Percentiles rank a stretch among this genome's conserved stretches.
phyloP scores from a whole-genome alignment of 2,329 filamentous ascomycete species.

The Escovopsis sp. region DNA sequence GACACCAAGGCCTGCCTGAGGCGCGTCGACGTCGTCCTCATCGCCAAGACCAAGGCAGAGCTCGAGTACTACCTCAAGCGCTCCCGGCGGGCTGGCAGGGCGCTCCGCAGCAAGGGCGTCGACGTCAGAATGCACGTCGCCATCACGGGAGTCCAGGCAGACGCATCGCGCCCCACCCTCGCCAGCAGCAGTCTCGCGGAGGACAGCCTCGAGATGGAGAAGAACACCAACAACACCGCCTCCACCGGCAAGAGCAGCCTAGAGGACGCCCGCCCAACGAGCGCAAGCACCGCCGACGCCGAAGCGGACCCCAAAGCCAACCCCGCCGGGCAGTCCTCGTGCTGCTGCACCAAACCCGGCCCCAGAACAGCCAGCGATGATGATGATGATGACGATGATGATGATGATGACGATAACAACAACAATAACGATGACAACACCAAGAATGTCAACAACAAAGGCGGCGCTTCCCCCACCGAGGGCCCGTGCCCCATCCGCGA shows the following conservation, averaged over 20 bases:
- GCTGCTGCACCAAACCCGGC: conserved; percentile 7
- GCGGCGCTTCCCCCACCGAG: background rate
- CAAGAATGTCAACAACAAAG: no score
- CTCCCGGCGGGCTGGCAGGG: conserved; percentile 28
- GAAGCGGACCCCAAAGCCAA: conserved; percentile 5
- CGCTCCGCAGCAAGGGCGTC: conserved; percentile 28
- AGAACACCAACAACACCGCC: no score
- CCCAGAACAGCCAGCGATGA: background rate
- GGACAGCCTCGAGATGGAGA: background rate
- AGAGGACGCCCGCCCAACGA: background rate
- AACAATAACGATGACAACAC: no score
- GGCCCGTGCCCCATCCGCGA: background rate
- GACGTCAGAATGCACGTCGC: conserved; percentile 38
- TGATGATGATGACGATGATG: background rate
- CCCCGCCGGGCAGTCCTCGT: conserved; percentile 10
- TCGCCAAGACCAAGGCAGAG: conserved; percentile 37
- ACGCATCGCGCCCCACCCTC: background rate
- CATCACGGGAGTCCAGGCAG: conserved; percentile 25
- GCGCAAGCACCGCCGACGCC: conserved; percentile 7
- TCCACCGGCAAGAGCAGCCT: background rate
- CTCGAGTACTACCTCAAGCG: conserved; percentile 40
- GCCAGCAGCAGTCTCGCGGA: background rate
- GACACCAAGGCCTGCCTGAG: conserved; percentile 31
- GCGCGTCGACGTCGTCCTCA: conserved; percentile 37
- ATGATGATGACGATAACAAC: no score